phyloP scores from a whole-genome alignment of 2,329 filamentous ascomycete genomes.

The Drechslerella dactyloides region DNA sequence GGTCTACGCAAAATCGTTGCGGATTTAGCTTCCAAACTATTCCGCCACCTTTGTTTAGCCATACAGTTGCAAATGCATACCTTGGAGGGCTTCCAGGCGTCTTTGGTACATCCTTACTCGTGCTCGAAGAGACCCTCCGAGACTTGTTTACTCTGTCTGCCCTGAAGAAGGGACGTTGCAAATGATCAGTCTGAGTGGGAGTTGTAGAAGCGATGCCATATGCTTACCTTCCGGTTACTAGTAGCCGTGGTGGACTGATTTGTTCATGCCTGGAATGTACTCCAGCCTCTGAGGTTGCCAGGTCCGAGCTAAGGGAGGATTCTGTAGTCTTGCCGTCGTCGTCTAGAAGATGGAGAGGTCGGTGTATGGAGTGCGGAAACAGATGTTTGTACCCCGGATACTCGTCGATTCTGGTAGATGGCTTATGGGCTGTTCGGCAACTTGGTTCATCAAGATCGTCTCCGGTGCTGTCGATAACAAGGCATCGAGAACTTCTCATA shows the following conservation, averaged over 20 bases:
- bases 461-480: conserved; percentile 18
- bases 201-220: neutral
- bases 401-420: conserved; percentile 17
- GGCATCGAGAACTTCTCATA: conserved; percentile 14
- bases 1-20: conserved; percentile 49
- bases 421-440: conserved; percentile 4
- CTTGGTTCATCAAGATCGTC: conserved; percentile 15
- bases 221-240: conserved; percentile 34
- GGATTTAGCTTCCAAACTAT: conserved; percentile 22
- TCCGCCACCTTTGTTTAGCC: neutral
- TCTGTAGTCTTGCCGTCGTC: conserved; percentile 15
- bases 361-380: conserved; percentile 26
- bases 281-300: conserved; percentile 14
- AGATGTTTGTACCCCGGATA: conserved; percentile 34
- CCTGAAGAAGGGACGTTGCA: conserved; percentile 1
- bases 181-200: neutral
- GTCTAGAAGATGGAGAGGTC: conserved; percentile 20
- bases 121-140: conserved; percentile 34
- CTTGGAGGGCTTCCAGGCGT: conserved; percentile 37
- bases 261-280: conserved; percentile 19
- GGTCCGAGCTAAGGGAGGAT: conserved; percentile 5
- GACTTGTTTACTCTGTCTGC: conserved; percentile 36
- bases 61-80: conserved; percentile 13
- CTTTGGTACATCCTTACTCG: conserved; percentile 23
- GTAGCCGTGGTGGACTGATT: conserved; percentile 16